phyloP scores from a whole-genome alignment of 495 filamentous ascomycete species.

The Cercophora scortea region DNA sequence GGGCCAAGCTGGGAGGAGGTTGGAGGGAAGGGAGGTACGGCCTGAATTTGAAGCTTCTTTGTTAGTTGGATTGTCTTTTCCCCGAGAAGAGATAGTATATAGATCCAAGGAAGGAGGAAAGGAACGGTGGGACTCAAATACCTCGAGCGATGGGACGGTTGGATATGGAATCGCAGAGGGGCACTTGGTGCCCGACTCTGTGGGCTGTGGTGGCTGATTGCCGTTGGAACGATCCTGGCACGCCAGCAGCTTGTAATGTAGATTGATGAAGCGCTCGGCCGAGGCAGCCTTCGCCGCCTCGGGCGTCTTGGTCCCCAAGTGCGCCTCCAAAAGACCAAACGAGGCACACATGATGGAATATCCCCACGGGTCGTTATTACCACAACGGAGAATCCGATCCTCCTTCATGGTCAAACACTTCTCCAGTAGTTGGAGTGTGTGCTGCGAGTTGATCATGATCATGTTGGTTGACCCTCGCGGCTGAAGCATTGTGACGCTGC shows the following conservation, averaged over 20 bases:
- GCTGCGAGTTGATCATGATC: conserved; percentile 35
- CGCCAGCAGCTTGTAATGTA: conserved; percentile 35
- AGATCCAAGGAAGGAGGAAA: too few species aligned
- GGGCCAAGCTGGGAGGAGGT: too few species aligned
- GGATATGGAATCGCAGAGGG: too few species aligned
- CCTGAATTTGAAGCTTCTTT: too few species aligned
- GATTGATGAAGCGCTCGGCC: conserved; percentile 29
- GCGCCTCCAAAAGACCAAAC: conserved; percentile 32
- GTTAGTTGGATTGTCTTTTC: too few species aligned
- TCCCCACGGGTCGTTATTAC: conserved; percentile 39
- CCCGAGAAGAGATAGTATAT: too few species aligned
- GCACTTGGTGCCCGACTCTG: neutral
- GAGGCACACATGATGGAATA: conserved; percentile 38
- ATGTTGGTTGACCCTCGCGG: conserved; percentile 36
- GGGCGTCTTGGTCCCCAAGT: conserved; percentile 28
- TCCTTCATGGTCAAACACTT: conserved; percentile 37
- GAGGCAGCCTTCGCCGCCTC: conserved; percentile 31
- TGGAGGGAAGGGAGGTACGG: too few species aligned
- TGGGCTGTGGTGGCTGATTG: conserved; percentile 10
- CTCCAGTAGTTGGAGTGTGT: conserved; percentile 34
- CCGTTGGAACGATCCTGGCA: conserved; percentile 29
- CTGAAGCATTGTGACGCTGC: conserved; percentile 41
- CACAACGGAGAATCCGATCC: conserved; percentile 36
- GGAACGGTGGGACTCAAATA: too few species aligned
- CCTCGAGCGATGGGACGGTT: too few species aligned